phyloP scores from a whole-genome alignment of 192 early-diverging fungal species.

The Linnemannia schmuckeri region DNA sequence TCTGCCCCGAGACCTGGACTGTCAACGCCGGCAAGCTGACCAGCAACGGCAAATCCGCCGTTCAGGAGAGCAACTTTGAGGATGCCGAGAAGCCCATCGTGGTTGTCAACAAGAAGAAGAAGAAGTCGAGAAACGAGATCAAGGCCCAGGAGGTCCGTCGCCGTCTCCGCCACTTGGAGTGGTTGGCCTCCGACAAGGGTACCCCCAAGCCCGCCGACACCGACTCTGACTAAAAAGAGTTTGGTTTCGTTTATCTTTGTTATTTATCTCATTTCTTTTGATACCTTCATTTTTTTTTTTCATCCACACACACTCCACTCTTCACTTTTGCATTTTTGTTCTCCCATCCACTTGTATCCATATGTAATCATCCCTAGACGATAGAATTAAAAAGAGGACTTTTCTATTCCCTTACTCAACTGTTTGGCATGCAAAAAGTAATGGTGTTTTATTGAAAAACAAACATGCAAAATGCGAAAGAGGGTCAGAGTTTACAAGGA shows the following conservation, averaged over 20 bases:
- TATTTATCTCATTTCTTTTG: not conserved
- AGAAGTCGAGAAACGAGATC: constrained; percentile 68
- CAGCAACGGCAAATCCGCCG: constrained; percentile 59
- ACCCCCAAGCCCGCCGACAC: constrained; percentile 49
- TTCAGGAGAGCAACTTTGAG: constrained; percentile 57
- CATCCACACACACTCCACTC: not conserved
- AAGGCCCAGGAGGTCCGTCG: constrained; percentile 65
- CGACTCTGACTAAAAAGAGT: constrained; percentile 44
- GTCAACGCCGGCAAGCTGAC: constrained; percentile 71
- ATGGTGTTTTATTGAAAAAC: not conserved
- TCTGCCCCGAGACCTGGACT: constrained; percentile 82
- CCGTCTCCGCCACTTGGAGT: constrained; percentile 66
- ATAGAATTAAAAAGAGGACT: constrained; percentile 3
- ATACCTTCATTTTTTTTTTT: not conserved
- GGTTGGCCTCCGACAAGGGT: constrained; percentile 60
- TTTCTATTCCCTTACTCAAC: not conserved
- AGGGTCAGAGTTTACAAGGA: not conserved
- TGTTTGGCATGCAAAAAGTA: not conserved
- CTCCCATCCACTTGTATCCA: constrained; percentile 16
- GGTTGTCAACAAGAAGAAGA: constrained; percentile 69
- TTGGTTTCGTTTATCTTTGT: not conserved
- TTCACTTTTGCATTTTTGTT: constrained; percentile 7
- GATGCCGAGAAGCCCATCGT: constrained; percentile 58
- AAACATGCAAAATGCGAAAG: not conserved
- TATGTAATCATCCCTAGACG: constrained; percentile 15